phyloP scores from a whole-genome alignment of 345 rosid genomes.

The Salix arbutifolia region DNA sequence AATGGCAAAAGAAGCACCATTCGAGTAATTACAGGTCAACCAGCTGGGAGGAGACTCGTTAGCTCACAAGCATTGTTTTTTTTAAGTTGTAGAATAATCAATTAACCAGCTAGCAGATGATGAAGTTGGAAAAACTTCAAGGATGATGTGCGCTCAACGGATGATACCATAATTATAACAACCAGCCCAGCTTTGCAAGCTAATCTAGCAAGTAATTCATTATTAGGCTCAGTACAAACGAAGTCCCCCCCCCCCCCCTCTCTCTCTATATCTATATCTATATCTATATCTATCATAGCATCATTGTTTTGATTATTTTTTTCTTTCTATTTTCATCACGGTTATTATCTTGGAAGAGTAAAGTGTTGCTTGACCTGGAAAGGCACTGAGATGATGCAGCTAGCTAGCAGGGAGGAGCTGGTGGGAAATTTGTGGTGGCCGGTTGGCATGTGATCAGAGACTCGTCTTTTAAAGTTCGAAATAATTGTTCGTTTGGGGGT shows the following conservation, averaged over 20 bases:
- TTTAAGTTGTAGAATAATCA: background rate
- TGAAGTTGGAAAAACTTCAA: no score
- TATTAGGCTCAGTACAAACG: no score
- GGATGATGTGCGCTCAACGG: no score
- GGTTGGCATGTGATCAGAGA: slow-evolving; percentile 22
- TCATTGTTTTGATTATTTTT: no score
- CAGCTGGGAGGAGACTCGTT: background rate
- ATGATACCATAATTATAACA: no score
- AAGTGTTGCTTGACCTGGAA: background rate
- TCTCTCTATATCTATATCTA: no score
- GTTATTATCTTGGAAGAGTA: background rate
- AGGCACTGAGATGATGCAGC: background rate
- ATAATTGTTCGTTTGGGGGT: slow-evolving; percentile 9
- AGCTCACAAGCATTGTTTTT: background rate
- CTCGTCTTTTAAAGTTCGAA: slow-evolving; percentile 36
- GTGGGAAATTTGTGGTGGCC: background rate
- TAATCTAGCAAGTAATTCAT: no score
- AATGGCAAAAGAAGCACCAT: background rate
- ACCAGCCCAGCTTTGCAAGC: no score
- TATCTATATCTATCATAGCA: no score
- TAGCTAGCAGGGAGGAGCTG: background rate
- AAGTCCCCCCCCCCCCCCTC: no score
- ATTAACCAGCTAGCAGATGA: background rate
- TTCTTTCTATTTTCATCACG: background rate
- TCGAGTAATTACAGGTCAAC: slow-evolving; percentile 5